Evolutionary conservation across 495 filamentous ascomycete genomes (phyloP).

Genomic region (Usnea hakonensis): DNA sequence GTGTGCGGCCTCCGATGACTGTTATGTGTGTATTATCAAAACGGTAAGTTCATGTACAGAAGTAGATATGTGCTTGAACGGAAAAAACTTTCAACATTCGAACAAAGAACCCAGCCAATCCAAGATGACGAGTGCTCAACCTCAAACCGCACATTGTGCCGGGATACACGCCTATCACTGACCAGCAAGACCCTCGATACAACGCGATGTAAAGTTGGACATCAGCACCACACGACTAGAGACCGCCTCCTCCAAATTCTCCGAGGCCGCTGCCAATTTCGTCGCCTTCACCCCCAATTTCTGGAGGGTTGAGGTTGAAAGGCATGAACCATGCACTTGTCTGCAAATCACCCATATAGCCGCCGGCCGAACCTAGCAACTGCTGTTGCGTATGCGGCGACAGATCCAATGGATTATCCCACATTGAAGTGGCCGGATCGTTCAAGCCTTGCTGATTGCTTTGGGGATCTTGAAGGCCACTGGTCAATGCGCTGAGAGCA

Average conservation of each 20-base stretch:
- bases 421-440: constrained; percentile 9
- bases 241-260: neutral
- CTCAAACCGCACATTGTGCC: neutral
- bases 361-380: constrained; percentile 6
- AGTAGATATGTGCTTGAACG: neutral
- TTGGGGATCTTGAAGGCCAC: constrained; percentile 8
- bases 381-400: constrained; percentile 14
- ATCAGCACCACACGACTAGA: neutral
- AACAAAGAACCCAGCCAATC: neutral
- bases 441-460: constrained; percentile 4
- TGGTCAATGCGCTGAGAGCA: constrained; percentile 17
- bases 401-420: constrained; percentile 15
- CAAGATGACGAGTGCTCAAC: neutral
- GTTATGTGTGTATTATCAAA: neutral
- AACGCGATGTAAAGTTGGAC: neutral
- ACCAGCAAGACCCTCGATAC: neutral
- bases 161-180: neutral
- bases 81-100: neutral
- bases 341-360: constrained; percentile 25
- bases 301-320: constrained; percentile 79
- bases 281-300: constrained; percentile 45
- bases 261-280: constrained; percentile 24
- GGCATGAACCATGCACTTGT: constrained; percentile 90
- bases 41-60: neutral
- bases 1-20: neutral